These are phyloP conservation scores for Talaromyces borbonicus DNA, from an alignment of 495 filamentous ascomycete species.

Conservation along the genomic window DNA sequence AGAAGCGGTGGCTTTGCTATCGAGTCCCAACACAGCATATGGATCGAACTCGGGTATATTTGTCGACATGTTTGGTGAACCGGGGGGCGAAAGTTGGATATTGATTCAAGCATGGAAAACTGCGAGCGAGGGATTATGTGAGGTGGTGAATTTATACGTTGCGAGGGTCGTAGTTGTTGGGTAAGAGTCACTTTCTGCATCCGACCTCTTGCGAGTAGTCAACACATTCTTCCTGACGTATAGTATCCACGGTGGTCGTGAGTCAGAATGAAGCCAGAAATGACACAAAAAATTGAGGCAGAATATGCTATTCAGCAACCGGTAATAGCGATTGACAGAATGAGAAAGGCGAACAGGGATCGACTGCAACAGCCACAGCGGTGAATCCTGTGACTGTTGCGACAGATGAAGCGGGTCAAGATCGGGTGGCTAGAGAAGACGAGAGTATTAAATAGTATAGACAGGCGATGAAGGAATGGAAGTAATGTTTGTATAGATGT, in stretches of 20 bases:
- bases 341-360: background rate
- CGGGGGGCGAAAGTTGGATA: background rate
- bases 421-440: background rate
- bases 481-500: no score
- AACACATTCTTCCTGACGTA: background rate
- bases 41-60: constrained; percentile 60
- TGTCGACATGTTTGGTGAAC: constrained; percentile 44
- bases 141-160: background rate
- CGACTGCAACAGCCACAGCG: background rate
- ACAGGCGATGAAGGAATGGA: background rate
- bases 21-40: constrained; percentile 70
- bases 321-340: background rate
- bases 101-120: constrained; percentile 1
- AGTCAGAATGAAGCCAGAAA: no score
- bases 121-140: background rate
- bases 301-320: background rate
- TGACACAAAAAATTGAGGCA: no score
- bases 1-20: constrained; percentile 59
- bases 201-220: background rate
- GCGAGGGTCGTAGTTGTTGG: no score
- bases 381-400: background rate
- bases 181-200: constrained; percentile 4
- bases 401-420: background rate
- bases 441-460: background rate
- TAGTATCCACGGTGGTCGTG: no score